Evolutionary conservation across 176 grass and related monocot genomes (phyloP).

Genomic region (Leersia perrieri): DNA sequence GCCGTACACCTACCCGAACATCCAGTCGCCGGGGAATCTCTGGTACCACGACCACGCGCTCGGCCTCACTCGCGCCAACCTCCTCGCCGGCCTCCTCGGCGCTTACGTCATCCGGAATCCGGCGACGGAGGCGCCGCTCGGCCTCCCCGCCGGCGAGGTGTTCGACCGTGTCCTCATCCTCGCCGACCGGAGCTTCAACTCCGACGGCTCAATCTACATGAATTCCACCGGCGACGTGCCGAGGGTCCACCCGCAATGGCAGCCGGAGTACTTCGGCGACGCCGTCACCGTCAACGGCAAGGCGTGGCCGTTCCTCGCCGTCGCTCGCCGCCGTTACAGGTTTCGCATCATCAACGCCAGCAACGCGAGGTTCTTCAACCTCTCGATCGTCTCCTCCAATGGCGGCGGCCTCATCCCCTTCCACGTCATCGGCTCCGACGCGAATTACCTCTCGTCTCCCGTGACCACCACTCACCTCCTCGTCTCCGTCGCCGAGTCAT

Average conservation of each 20-base stretch:
- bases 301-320: slow-evolving; percentile 65
- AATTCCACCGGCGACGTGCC: slow-evolving; percentile 51
- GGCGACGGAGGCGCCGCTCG: slow-evolving; percentile 23
- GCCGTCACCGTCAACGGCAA: slow-evolving; percentile 70
- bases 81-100: slow-evolving; percentile 77
- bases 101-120: slow-evolving; percentile 53
- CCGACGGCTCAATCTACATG: slow-evolving; percentile 59
- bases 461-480: slow-evolving; percentile 20
- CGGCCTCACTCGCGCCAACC: slow-evolving; percentile 68
- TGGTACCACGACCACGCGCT: slow-evolving; percentile 83
- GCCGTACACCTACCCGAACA: slow-evolving; percentile 65
- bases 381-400: slow-evolving; percentile 45
- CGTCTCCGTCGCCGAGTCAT: slow-evolving; percentile 49
- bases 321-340: slow-evolving; percentile 47
- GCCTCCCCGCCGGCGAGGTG: slow-evolving; percentile 47
- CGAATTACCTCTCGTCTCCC: slow-evolving; percentile 44
- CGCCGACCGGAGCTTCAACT: slow-evolving; percentile 68
- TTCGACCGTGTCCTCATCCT: slow-evolving; percentile 56
- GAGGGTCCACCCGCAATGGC: slow-evolving; percentile 51
- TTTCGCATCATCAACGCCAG: slow-evolving; percentile 69
- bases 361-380: slow-evolving; percentile 74
- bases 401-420: slow-evolving; percentile 37
- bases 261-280: slow-evolving; percentile 70
- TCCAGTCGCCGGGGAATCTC: slow-evolving; percentile 50
- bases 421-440: slow-evolving; percentile 66